Conservation (phyloP, 257 asterid species). For the Coffea canephora region DNA sequence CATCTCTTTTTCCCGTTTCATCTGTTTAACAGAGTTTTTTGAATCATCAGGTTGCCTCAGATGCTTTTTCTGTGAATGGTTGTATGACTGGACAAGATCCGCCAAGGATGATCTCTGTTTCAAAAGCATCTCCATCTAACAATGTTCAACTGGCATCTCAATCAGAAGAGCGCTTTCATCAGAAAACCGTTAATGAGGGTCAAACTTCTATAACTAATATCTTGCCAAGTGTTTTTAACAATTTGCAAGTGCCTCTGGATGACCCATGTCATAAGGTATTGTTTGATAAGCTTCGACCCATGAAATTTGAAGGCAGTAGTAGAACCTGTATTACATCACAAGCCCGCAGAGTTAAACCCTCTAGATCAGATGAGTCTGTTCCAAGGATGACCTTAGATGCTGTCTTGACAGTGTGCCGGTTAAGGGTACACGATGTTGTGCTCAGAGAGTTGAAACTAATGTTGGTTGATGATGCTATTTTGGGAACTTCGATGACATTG, state of each 20-base stretch:
- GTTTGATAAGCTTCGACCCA: slow-evolving; percentile 60
- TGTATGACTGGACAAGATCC: slow-evolving; percentile 35
- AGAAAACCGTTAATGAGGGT: slow-evolving; percentile 21
- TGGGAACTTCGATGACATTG: slow-evolving; percentile 30
- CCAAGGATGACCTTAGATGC: slow-evolving; percentile 47
- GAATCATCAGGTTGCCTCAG: slow-evolving; percentile 49
- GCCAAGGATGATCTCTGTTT: slow-evolving; percentile 25
- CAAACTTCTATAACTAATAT: slow-evolving; percentile 30
- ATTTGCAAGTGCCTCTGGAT: slow-evolving; percentile 44
- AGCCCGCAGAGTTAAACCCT: slow-evolving; percentile 25
- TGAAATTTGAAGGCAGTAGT: slow-evolving; percentile 34
- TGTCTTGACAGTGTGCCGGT: slow-evolving; percentile 61
- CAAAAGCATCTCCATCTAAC: slow-evolving; percentile 29
- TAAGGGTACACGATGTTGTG: slow-evolving; percentile 56
- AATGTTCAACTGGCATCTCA: slow-evolving; percentile 32
- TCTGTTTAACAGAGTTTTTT: slow-evolving; percentile 16
- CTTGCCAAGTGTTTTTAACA: slow-evolving; percentile 46
- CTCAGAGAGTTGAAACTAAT: slow-evolving; percentile 46
- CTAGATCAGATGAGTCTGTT: slow-evolving; percentile 32
- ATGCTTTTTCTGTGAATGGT: slow-evolving; percentile 26
- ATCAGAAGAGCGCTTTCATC: slow-evolving; percentile 24
- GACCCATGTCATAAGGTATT: slow-evolving; percentile 33
- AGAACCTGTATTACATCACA: slow-evolving; percentile 43
- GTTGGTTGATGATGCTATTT: slow-evolving; percentile 45
- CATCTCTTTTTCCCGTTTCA: background rate